Evolutionary conservation across 768 basidiomycete genomes (phyloP).

Genomic region (Serendipita vermifera): DNA sequence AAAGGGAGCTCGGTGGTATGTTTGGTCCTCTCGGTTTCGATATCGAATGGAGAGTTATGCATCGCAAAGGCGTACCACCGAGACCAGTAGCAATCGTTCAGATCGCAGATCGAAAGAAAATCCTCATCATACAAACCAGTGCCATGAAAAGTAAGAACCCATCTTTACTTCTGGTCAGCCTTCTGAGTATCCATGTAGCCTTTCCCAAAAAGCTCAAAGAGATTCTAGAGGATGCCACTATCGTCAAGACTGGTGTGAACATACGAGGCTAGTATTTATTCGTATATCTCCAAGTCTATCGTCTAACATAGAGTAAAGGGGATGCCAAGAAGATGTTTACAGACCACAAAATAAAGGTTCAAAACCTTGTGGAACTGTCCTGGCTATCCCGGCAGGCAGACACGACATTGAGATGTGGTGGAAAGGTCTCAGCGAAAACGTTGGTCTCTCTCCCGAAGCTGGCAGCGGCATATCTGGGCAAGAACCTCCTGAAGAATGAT

Average conservation of each 20-base stretch:
- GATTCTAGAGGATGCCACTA: slow-evolving; percentile 40
- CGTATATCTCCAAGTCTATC: neutral
- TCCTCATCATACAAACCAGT: slow-evolving; percentile 53
- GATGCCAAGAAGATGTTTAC: slow-evolving; percentile 54
- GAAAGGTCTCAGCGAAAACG: slow-evolving; percentile 26
- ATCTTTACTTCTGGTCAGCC: neutral
- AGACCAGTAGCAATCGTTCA: slow-evolving; percentile 67
- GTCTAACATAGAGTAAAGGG: no score
- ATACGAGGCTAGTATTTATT: slow-evolving; percentile 43
- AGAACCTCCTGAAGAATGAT: slow-evolving; percentile 43
- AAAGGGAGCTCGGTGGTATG: neutral
- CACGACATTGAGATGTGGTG: slow-evolving; percentile 24
- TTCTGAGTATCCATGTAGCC: neutral
- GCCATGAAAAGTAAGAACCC: slow-evolving; percentile 36
- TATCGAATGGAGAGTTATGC: slow-evolving; percentile 65
- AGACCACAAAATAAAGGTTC: slow-evolving; percentile 30
- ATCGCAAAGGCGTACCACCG: slow-evolving; percentile 36
- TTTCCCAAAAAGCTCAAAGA: slow-evolving; percentile 37
- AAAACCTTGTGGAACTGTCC: slow-evolving; percentile 53
- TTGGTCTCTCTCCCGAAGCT: slow-evolving; percentile 32
- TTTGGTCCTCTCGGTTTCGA: slow-evolving; percentile 44
- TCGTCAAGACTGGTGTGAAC: slow-evolving; percentile 57
- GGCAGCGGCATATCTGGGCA: slow-evolving; percentile 34
- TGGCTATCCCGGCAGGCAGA: slow-evolving; percentile 59
- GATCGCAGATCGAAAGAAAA: slow-evolving; percentile 41